These are phyloP conservation scores for Acanthamoeba triangularis DNA, from an alignment of 208 protist species.

Conservation along the genomic window DNA sequence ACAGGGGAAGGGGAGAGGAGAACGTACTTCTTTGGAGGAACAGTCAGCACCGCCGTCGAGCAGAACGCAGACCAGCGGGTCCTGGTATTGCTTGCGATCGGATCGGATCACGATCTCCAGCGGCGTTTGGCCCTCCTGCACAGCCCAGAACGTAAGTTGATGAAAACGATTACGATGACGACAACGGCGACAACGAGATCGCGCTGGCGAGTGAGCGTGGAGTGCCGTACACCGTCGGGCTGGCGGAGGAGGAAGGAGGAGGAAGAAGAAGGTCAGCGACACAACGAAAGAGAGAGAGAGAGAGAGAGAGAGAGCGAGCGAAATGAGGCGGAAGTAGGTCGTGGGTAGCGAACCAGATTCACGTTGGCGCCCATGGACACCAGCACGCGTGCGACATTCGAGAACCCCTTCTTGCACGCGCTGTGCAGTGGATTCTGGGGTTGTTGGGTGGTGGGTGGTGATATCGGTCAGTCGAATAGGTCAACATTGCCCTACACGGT, in stretches of 20 bases:
- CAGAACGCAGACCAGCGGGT: background rate
- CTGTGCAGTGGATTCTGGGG: background rate
- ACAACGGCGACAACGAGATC: background rate
- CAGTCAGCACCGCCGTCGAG: background rate
- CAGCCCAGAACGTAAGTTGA: background rate
- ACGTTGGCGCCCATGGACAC: background rate
- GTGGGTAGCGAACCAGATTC: background rate
- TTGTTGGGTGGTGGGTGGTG: background rate
- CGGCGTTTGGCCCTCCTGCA: background rate
- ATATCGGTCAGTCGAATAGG: background rate
- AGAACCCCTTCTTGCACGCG: conserved; percentile 25
- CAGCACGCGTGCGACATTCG: background rate
- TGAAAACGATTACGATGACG: background rate
- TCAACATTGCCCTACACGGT: background rate
- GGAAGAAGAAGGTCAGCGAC: background rate
- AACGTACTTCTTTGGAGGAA: conserved; percentile 1
- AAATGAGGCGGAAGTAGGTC: background rate
- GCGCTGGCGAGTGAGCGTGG: background rate
- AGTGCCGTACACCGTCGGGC: background rate
- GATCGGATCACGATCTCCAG: conserved; percentile 29
- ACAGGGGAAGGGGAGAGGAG: background rate
- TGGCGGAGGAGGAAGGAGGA: background rate
- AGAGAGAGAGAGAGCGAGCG: background rate
- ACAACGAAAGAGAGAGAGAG: background rate
- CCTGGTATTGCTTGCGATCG: conserved; percentile 12